A percentile compares a stretch with the other conserved stretches of the same genome.
phyloP scores from a whole-genome alignment of 1,284 basidiomycete species.

The Hypsizygus ulmarius region DNA sequence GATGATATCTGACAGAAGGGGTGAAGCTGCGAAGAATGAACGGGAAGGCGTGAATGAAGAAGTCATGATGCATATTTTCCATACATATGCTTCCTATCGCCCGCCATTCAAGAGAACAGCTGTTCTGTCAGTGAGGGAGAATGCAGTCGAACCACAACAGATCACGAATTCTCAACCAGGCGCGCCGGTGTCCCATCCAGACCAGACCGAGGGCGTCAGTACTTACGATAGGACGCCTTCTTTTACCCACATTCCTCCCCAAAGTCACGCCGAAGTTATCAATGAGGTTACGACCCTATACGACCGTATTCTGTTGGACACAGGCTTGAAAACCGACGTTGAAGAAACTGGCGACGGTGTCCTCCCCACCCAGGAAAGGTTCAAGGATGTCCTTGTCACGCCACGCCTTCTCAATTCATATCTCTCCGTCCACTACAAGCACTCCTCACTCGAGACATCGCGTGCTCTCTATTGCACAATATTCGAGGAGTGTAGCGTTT shows the following conservation, averaged over 20 bases:
- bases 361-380: slow-evolving; percentile 36
- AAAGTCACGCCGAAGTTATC: slow-evolving; percentile 72
- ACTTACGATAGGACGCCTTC: slow-evolving; percentile 23
- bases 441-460: slow-evolving; percentile 51
- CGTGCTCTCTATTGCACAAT: slow-evolving; percentile 47
- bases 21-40: slow-evolving; percentile 15
- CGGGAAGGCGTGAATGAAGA: slow-evolving; percentile 58
- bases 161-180: neutral
- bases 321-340: slow-evolving; percentile 16
- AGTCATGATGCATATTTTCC: slow-evolving; percentile 82
- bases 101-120: slow-evolving; percentile 61
- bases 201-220: slow-evolving; percentile 6
- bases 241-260: slow-evolving; percentile 68
- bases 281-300: slow-evolving; percentile 74
- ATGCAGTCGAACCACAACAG: slow-evolving; percentile 8
- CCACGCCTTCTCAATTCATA: slow-evolving; percentile 79
- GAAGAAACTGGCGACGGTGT: slow-evolving; percentile 14
- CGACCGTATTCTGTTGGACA: slow-evolving; percentile 61
- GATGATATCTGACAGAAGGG: slow-evolving; percentile 51
- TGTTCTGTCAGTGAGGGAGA: slow-evolving; percentile 34
- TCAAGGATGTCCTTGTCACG: slow-evolving; percentile 60
- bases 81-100: slow-evolving; percentile 82
- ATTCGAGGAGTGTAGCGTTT: slow-evolving; percentile 42
- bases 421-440: slow-evolving; percentile 73
- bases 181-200: neutral